Evolutionary conservation across 768 basidiomycete species (phyloP), one percentile per base, ranked within the genome.

Genomic region (Mycena albidolilacea): DNA sequence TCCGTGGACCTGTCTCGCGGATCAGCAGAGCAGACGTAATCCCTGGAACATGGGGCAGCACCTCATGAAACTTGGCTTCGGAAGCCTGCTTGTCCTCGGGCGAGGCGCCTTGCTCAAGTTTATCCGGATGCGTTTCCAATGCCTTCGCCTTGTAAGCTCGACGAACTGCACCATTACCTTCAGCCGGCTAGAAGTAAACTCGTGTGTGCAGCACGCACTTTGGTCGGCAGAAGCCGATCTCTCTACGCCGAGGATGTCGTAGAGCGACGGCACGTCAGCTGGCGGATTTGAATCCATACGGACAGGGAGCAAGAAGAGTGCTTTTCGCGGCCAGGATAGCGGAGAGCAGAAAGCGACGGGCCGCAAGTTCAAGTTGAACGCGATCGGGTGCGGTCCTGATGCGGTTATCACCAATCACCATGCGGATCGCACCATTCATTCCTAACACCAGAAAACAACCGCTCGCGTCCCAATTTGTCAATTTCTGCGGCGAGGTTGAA

Each of bases 61-160:
- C 92, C 85, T 87, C 85, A 77, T 88, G 90, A 75, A 93, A 93
- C 72, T 85, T 87, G 48, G 85, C 85, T 76, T 89, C 88, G 9
- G 92, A 89, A 21, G 78, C 83, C 67, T 86, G 84, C 77, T 87
- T 90, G 71, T 89, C 88, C 69, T 84, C 81, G 55, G 87, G 85
- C 54, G 82, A 87, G 9, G 89, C 88, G 39, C 81, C 81, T 46
- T 87, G 90, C 12, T 88, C 88, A 59, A 93, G 87, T 76, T 92
- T 93, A 76, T 93, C 92, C 11, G 92, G 92, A 78, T 93, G 92
- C 1, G 93, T 93, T 79, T 91, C 90, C 37, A 93, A 83, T 11
- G 89, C 91, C 76, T 88, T 90, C 72, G 87, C 88, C 77, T 88
- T 90, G 80, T 93, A 93, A 2, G 91, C 92, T 76, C 85, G 90